Conservation (phyloP, 1,284 basidiomycete species). For the Rhodotorula sp. region DNA sequence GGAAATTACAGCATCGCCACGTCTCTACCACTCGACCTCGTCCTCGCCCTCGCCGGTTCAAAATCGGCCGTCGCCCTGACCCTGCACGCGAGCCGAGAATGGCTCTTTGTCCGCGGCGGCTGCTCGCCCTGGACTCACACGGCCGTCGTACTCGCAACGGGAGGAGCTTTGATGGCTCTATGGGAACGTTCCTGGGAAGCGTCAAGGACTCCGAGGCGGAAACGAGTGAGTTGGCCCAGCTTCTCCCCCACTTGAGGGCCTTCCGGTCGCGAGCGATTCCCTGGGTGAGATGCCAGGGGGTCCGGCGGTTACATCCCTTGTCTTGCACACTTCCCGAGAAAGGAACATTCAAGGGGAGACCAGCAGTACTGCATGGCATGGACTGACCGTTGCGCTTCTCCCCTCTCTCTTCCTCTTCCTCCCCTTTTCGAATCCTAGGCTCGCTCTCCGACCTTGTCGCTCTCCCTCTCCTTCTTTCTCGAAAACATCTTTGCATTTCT, state of each 20-base stretch:
- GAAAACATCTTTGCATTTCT: constrained; percentile 29
- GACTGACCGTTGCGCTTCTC: no score
- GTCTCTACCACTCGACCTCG: constrained; percentile 38
- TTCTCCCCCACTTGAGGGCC: neutral
- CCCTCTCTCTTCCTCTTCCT: no score
- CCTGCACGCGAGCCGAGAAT: constrained; percentile 38
- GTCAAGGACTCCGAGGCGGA: constrained; percentile 18
- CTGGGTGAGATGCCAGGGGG: neutral
- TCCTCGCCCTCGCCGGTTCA: constrained; percentile 38
- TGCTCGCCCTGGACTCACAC: constrained; percentile 24
- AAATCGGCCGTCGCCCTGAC: constrained; percentile 42
- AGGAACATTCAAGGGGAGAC: no score
- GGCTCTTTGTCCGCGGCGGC: constrained; percentile 35
- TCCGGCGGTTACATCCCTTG: no score
- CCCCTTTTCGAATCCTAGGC: neutral
- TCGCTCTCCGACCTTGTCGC: neutral
- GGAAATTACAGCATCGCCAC: neutral
- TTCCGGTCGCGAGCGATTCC: neutral
- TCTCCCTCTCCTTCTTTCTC: constrained; percentile 27
- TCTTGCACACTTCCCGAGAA: no score
- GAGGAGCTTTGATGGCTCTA: constrained; percentile 12
- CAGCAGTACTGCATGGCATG: no score
- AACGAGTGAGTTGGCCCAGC: constrained; percentile 21
- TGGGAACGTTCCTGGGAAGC: constrained; percentile 34
- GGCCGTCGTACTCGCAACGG: constrained; percentile 22